These are phyloP conservation scores for Colletotrichum kahawae DNA, from an alignment of 2,329 filamentous ascomycete species.

Conservation along the genomic window DNA sequence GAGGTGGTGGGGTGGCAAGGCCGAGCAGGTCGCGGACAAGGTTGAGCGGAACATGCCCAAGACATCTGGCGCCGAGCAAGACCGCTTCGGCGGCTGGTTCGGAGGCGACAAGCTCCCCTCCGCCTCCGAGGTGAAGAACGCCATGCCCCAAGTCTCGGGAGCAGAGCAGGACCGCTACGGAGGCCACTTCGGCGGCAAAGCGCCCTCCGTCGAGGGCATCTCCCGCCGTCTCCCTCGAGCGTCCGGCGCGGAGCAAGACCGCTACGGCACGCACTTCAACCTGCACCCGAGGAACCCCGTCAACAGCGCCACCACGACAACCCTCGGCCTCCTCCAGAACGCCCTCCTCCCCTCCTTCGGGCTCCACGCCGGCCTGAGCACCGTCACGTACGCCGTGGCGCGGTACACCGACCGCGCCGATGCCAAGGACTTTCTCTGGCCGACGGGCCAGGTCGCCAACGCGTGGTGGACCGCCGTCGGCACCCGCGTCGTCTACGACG, in stretches of 20 bases:
- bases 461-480: constrained; percentile 67
- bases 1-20: constrained; percentile 5
- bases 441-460: constrained; percentile 57
- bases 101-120: constrained; percentile 21
- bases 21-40: neutral
- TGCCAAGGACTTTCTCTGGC: constrained; percentile 66
- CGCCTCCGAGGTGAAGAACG: constrained; percentile 22
- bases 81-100: constrained; percentile 23
- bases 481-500: constrained; percentile 49
- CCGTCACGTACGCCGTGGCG: constrained; percentile 56
- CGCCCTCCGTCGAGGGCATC: neutral
- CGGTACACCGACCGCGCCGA: constrained; percentile 60
- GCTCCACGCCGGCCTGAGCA: constrained; percentile 55
- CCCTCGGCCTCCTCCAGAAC: constrained; percentile 55
- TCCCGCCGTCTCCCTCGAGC: constrained; percentile 3
- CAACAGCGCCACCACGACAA: constrained; percentile 21
- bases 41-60: constrained; percentile 7
- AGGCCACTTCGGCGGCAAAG: constrained; percentile 13
- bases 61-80: constrained; percentile 23
- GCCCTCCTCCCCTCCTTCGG: constrained; percentile 59
- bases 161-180: constrained; percentile 20
- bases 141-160: constrained; percentile 1
- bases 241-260: constrained; percentile 22
- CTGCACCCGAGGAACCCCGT: constrained; percentile 15
- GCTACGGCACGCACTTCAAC: constrained; percentile 28